phyloP scores from a whole-genome alignment of 306 rosid species.

The Prunus davidiana region DNA sequence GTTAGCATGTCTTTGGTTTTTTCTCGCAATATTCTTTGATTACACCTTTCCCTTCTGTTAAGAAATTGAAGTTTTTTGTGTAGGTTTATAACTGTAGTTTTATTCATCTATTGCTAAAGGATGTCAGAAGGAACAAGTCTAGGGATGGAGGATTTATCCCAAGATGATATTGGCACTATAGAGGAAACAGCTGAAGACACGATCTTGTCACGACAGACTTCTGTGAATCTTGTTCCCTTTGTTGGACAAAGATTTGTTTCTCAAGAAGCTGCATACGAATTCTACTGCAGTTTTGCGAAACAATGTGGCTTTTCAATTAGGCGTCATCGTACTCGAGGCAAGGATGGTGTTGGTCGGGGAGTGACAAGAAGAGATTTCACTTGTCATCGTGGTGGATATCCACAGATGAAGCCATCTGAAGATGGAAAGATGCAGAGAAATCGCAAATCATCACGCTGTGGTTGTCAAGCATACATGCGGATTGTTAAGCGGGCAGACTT shows the following conservation, averaged over 20 bases:
- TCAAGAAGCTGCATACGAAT: slow-evolving; percentile 89
- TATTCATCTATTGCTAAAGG: slow-evolving; percentile 11
- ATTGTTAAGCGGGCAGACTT: slow-evolving; percentile 72
- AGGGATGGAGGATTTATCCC: slow-evolving; percentile 68
- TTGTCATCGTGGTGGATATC: slow-evolving; percentile 85
- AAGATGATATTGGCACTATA: slow-evolving; percentile 63
- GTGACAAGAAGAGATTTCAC: slow-evolving; percentile 86
- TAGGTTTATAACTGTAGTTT: slow-evolving; percentile 28
- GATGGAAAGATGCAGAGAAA: slow-evolving; percentile 85
- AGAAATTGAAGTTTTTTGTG: slow-evolving; percentile 5
- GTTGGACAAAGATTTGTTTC: slow-evolving; percentile 79
- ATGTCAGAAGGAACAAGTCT: slow-evolving; percentile 68
- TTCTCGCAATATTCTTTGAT: not conserved
- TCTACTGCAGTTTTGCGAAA: slow-evolving; percentile 79
- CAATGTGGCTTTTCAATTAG: slow-evolving; percentile 86
- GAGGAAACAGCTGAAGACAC: slow-evolving; percentile 65
- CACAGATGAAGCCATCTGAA: slow-evolving; percentile 76
- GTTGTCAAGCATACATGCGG: slow-evolving; percentile 82
- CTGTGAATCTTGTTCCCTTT: slow-evolving; percentile 76
- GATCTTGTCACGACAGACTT: slow-evolving; percentile 73
- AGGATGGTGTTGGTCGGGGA: slow-evolving; percentile 91
- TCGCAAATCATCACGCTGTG: slow-evolving; percentile 78
- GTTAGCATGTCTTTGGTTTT: not conserved
- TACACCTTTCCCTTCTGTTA: not conserved
- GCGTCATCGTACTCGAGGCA: slow-evolving; percentile 82